These are phyloP conservation scores for Teratosphaeria gauchensis DNA, from an alignment of 2,329 filamentous ascomycete species.

Conservation along the genomic window DNA sequence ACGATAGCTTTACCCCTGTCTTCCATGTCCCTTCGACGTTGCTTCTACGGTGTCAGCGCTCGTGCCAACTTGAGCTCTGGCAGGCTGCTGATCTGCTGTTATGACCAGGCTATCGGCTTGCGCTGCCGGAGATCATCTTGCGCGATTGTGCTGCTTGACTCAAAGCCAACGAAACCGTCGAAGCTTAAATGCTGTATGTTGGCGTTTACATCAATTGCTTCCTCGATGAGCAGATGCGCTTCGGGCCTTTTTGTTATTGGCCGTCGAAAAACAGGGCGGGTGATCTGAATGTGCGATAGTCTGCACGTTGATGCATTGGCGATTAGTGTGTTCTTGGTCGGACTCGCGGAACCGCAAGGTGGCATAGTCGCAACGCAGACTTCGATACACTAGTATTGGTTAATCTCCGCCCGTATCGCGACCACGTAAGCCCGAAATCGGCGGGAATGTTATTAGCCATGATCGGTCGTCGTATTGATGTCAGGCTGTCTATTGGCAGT, in stretches of 20 bases:
- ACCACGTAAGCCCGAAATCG: neutral
- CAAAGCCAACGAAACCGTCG: neutral
- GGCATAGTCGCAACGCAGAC: neutral
- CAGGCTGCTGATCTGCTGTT: neutral
- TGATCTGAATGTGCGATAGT: neutral
- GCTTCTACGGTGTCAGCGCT: neutral
- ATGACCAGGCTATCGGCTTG: neutral
- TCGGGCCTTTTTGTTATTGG: neutral
- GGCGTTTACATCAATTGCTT: neutral
- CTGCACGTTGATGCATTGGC: neutral
- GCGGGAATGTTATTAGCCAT: neutral
- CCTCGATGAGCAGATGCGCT: neutral
- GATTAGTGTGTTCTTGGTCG: neutral
- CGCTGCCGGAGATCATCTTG: neutral
- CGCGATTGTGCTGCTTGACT: neutral
- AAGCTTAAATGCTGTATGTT: neutral
- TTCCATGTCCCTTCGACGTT: neutral
- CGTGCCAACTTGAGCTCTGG: neutral
- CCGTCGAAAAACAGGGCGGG: neutral
- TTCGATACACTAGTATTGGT: neutral
- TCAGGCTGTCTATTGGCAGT: neutral
- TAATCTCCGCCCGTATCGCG: neutral
- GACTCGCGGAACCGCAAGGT: neutral
- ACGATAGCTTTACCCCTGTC: neutral
- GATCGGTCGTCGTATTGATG: neutral